These are phyloP conservation scores for Ophiostoma angusticollis DNA, from an alignment of 2,329 filamentous ascomycete genomes.

Conservation along the genomic window DNA sequence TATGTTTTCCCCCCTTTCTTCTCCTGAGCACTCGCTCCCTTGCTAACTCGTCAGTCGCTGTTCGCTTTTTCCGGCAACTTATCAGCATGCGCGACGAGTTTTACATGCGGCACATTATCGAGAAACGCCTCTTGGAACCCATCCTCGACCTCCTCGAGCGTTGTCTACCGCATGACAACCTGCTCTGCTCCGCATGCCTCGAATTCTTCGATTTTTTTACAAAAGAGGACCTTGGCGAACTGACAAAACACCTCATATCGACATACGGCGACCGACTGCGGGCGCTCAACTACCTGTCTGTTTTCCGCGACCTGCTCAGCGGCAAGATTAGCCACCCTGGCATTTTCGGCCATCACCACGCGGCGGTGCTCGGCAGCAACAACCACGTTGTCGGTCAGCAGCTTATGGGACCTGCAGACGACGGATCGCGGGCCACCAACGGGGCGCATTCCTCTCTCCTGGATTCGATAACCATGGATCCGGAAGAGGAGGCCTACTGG, in stretches of 20 bases:
- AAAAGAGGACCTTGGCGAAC: constrained; percentile 64
- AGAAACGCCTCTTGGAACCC: constrained; percentile 69
- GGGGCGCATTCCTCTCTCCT: constrained; percentile 4
- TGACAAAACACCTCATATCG: constrained; percentile 74
- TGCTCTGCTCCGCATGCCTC: constrained; percentile 84
- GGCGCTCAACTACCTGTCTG: constrained; percentile 68
- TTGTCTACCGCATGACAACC: constrained; percentile 82
- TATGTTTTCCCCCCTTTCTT: constrained; percentile 30
- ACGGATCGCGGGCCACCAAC: background rate
- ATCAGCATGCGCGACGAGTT: constrained; percentile 81
- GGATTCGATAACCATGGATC: constrained; percentile 44
- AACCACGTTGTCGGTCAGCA: background rate
- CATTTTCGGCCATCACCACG: constrained; percentile 35
- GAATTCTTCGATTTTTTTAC: constrained; percentile 90
- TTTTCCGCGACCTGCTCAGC: constrained; percentile 60
- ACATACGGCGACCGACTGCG: constrained; percentile 69
- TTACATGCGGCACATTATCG: constrained; percentile 72
- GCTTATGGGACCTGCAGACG: background rate
- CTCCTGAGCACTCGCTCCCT: background rate
- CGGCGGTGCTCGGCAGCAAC: constrained; percentile 33
- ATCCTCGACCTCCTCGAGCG: constrained; percentile 73
- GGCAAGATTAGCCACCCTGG: constrained; percentile 6
- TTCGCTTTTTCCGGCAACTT: constrained; percentile 87
- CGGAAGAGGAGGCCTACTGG: constrained; percentile 87
- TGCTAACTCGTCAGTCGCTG: constrained; percentile 45